Evolutionary conservation across 2,329 filamentous ascomycete genomes (phyloP), one percentile per base, ranked within the genome.

Genomic region (Dactylonectria estremocensis): DNA sequence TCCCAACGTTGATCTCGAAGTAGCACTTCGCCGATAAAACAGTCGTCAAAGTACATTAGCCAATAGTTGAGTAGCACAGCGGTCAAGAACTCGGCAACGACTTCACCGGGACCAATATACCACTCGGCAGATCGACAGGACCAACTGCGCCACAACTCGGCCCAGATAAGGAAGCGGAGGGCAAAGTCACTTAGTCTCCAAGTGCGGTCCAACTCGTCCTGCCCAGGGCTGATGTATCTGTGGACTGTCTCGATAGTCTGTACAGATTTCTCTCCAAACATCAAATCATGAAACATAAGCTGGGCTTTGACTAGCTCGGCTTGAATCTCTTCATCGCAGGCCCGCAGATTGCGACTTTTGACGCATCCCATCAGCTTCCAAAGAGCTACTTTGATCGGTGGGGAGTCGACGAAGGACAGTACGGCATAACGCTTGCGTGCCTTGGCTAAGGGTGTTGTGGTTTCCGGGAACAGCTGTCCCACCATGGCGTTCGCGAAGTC

Each of bases 61-160:
- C 69, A 70, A 45, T 71, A 75, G 33, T 76, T 67, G 43, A 73
- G 52, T 16, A 77, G 53, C 56, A 77, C 33, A 0, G 74, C 74
- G 3, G 69, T 67, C 37, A 78, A 68, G 43, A 78, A 72, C 31
- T 77, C 68, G 3, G 67, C 49, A 7, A 69, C 71, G 2, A 54
- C 58, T 20, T 67, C 56, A 11, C 49, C 20, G 2, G 67, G 59
- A 2, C 68, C 72, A 24, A 77, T 66, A 5, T 49, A 52, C 77
- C 77, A 78, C 10, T 56, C 56, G 16, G 28, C 35, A 14, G 64
- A 67, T 9, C 73, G 74, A 8, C 67, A 65, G 14, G 64, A 69
- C 60, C 67, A 69, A 18, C 63, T 64, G 2, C 77, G 72, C 73
- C 76, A 78, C 14, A 77, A 52, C 56, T 78, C 77, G 5, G 55